Evolutionary conservation across 139 green algal genomes (phyloP), one percentile per base, ranked within the genome.

Genomic region (Chlorella sp.): DNA sequence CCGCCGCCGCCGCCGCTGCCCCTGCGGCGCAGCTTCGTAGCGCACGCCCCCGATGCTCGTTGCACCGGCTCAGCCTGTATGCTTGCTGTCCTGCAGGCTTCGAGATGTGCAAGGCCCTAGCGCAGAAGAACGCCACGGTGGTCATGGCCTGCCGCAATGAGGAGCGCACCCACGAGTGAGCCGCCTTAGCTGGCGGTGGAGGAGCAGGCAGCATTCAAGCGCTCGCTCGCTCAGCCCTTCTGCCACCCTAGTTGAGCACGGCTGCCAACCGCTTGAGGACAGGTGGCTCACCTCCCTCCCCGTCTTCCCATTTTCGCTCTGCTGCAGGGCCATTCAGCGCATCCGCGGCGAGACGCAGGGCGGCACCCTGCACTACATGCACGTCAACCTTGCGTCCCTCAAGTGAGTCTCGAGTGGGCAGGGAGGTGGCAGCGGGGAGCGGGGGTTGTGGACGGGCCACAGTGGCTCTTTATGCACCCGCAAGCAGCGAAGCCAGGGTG

Each of bases 311-410:
- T 32, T 48, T 56, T 8, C 69, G 43, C 8, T 36, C 56, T 46
- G 14, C 22, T 80, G 24, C 77, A 83, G 77, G 1, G 77, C 77
- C 38, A 73, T 83, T 28, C 40, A 54, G 9, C 22, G 30, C 38
- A 83, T 83, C 14, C 16, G 20, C 2, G 54, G 40, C 26, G 77
- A 73, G 28, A 34, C 43, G 32, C 19, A 60, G 40, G 56, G 77
- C 56, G 60, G 60, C 30, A 51, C 43, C n/a, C 34, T 83, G 40
- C 28, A 38, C 26, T 83, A 40, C 58, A 58, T 73, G 77, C 77
- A 73, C 40, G n/a, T 83, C 26, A 58, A 83, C 22, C 60, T 83
- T 28, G 34, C 77, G 11, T 83, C 77, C 6, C 77, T 83, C 51
- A 73, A 69, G 77, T 73, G 40, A 73, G 77, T 17, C 19, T 2